Conservation (phyloP, 306 rosid genomes). For the Purshia tridentata region DNA sequence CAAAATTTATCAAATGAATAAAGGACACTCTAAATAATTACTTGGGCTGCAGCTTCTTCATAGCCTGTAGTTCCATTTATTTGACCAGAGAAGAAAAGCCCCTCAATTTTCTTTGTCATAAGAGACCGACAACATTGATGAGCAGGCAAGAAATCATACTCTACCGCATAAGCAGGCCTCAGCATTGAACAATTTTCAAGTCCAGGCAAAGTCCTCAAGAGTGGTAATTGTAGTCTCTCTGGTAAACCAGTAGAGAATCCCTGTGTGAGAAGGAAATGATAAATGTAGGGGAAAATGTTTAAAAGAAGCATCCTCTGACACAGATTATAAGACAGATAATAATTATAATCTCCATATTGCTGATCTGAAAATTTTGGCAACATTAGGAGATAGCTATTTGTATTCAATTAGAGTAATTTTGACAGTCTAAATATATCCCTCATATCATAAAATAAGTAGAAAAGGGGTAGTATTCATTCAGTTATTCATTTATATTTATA, state of each 20-base stretch:
- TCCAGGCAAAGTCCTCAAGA: conserved; percentile 95
- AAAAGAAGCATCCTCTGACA: neutral
- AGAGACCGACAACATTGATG: conserved; percentile 88
- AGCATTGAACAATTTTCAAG: conserved; percentile 96
- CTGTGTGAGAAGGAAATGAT: conserved; percentile 40
- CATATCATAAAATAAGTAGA: neutral
- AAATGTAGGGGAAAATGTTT: conserved; percentile 8
- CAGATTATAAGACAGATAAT: neutral
- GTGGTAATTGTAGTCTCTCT: conserved; percentile 85
- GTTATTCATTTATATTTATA: neutral
- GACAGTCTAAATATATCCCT: neutral
- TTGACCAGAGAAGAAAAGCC: conserved; percentile 98
- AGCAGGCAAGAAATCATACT: conserved; percentile 93
- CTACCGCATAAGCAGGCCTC: conserved; percentile 99
- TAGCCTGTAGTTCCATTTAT: conserved; percentile 98
- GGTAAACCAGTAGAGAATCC: conserved; percentile 99
- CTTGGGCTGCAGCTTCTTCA: conserved; percentile 99
- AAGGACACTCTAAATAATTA: conserved; percentile 27
- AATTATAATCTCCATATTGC: neutral
- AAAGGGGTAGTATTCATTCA: neutral
- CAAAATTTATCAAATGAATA: conserved; percentile 15
- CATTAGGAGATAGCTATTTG: neutral
- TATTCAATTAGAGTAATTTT: neutral
- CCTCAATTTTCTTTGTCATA: conserved; percentile 89
- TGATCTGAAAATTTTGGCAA: neutral